A percentile compares a stretch with the other conserved stretches of the same genome.
Conservation (phyloP, 352 stramenopile genomes). For the Pythium brachiatum region DNA sequence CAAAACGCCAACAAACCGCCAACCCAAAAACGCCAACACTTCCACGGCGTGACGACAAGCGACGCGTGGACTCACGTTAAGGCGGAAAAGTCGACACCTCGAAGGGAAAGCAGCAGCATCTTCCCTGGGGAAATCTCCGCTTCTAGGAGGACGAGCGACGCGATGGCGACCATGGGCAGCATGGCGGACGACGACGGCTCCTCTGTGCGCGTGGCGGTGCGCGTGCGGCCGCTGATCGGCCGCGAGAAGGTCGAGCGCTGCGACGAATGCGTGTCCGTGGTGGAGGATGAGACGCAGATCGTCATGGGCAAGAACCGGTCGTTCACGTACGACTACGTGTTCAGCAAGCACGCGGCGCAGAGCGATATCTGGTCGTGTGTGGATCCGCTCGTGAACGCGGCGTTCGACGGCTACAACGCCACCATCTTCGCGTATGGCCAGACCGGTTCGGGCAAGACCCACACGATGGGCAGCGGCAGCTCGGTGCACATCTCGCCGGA, state of each 20-base stretch:
- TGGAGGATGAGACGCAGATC: constrained; percentile 80
- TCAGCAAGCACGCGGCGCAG: constrained; percentile 81
- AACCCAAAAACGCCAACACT: no score
- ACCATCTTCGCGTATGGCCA: constrained; percentile 90
- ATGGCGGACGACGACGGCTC: constrained; percentile 49
- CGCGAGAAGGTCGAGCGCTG: constrained; percentile 88
- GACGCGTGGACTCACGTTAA: background rate
- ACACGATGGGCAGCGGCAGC: constrained; percentile 88
- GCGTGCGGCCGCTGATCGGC: constrained; percentile 82
- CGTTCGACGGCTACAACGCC: constrained; percentile 88
- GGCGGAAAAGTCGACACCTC: background rate
- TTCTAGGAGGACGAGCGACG: background rate
- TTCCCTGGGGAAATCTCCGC: background rate
- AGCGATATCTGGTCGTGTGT: constrained; percentile 85
- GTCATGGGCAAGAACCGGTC: constrained; percentile 87
- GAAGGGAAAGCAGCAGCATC: background rate
- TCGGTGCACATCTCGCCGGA: constrained; percentile 72
- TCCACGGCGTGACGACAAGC: background rate
- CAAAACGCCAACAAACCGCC: background rate
- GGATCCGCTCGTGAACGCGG: constrained; percentile 73
- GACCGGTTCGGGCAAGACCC: constrained; percentile 86
- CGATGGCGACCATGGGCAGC: background rate
- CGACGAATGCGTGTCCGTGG: constrained; percentile 83
- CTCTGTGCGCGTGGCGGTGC: constrained; percentile 81
- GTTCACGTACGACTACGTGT: constrained; percentile 91